phyloP scores from a whole-genome alignment of 257 asterid genomes.

The Knoxia roxburghii region DNA sequence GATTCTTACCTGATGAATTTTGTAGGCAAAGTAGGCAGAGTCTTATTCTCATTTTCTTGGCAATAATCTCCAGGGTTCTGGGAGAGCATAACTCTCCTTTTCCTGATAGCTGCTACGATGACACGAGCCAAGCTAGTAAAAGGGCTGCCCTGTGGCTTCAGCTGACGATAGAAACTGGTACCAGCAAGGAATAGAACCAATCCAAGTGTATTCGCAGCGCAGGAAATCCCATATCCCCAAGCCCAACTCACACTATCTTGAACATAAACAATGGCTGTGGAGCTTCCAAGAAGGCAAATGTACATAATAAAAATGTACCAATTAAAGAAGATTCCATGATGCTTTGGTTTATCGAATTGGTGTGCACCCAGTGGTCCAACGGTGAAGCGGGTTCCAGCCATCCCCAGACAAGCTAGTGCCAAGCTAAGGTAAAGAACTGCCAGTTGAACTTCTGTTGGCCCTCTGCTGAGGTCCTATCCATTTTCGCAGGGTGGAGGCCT shows the following conservation, averaged over 20 bases:
- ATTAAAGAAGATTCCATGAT: slow-evolving; percentile 21
- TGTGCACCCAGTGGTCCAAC: slow-evolving; percentile 34
- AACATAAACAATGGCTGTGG: slow-evolving; percentile 26
- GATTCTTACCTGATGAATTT: slow-evolving; percentile 20
- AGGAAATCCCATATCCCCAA: slow-evolving; percentile 22
- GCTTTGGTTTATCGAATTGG: slow-evolving; percentile 25
- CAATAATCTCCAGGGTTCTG: slow-evolving; percentile 39
- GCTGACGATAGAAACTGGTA: slow-evolving; percentile 20
- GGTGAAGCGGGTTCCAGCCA: slow-evolving; percentile 30
- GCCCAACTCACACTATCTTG: slow-evolving; percentile 32
- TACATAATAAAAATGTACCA: slow-evolving; percentile 25
- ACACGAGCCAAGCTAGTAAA: slow-evolving; percentile 44
- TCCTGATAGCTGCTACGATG: slow-evolving; percentile 35
- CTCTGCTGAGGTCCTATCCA: slow-evolving; percentile 12
- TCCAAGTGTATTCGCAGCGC: slow-evolving; percentile 21
- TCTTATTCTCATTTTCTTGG: slow-evolving; percentile 18
- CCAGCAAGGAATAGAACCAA: slow-evolving; percentile 20
- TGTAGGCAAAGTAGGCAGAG: slow-evolving; percentile 14
- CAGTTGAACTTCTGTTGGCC: slow-evolving; percentile 20
- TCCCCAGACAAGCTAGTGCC: slow-evolving; percentile 25
- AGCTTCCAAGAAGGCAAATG: slow-evolving; percentile 15
- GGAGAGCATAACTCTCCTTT: slow-evolving; percentile 34
- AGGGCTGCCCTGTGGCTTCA: slow-evolving; percentile 51
- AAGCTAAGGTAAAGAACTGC: slow-evolving; percentile 22
- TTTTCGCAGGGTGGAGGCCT: slow-evolving; percentile 25